These are phyloP conservation scores for Bacidia rubella DNA, from an alignment of 495 filamentous ascomycete species.

Conservation along the genomic window DNA sequence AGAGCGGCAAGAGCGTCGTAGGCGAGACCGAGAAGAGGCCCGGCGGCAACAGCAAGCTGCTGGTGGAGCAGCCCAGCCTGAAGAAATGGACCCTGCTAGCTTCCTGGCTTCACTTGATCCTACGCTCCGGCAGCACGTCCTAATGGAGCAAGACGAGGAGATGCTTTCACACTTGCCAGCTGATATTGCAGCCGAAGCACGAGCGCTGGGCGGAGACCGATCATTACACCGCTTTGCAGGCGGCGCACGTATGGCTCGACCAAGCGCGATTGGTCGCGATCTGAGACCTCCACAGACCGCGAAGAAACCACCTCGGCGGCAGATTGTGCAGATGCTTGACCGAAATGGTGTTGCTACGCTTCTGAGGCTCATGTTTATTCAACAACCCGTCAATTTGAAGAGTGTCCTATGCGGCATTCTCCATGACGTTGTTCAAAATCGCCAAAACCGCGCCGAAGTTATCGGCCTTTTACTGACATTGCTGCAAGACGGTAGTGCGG, in stretches of 20 bases:
- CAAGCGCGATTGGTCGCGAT: constrained; percentile 30
- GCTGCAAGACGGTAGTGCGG: constrained; percentile 87
- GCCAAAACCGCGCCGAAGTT: constrained; percentile 88
- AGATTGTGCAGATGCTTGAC: constrained; percentile 90
- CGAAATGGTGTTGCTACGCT: constrained; percentile 89
- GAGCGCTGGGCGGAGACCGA: constrained; percentile 50
- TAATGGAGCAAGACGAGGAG: constrained; percentile 86
- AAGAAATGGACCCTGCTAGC: constrained; percentile 86
- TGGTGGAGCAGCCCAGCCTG: constrained; percentile 43
- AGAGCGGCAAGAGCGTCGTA: constrained; percentile 77
- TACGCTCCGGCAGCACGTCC: constrained; percentile 65
- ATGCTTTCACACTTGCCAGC: constrained; percentile 72
- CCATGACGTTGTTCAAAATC: constrained; percentile 79
- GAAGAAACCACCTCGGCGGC: constrained; percentile 61
- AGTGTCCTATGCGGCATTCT: constrained; percentile 73
- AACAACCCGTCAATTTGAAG: constrained; percentile 70
- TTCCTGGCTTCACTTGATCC: constrained; percentile 88
- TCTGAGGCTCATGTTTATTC: constrained; percentile 91
- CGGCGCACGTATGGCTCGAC: constrained; percentile 32
- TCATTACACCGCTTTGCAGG: constrained; percentile 46
- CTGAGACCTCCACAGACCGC: constrained; percentile 19
- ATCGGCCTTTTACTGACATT: constrained; percentile 86
- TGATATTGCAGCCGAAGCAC: constrained; percentile 74
- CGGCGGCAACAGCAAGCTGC: constrained; percentile 46
- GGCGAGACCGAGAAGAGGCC: constrained; percentile 67